phyloP scores from a whole-genome alignment of 73 alveolate genomes.

The Stentor coeruleus region DNA sequence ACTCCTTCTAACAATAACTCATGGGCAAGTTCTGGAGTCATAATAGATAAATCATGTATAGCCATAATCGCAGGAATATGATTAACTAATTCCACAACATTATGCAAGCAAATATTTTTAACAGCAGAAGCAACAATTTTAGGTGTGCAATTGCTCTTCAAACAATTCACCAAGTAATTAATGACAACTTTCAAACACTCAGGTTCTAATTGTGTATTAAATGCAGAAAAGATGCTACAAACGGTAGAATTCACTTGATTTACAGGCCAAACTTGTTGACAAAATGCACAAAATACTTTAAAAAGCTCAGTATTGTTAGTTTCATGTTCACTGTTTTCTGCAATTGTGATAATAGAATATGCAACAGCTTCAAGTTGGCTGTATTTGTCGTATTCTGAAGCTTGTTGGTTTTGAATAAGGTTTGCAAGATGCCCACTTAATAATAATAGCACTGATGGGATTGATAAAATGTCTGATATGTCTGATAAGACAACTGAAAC shows the following conservation, averaged over 20 bases:
- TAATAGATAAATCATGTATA: not conserved
- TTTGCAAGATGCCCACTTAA: not conserved
- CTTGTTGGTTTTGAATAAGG: not conserved
- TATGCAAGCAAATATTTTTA: not conserved
- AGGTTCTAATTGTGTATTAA: not conserved
- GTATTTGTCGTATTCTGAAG: not conserved
- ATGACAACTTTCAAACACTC: not conserved
- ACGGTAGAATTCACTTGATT: not conserved
- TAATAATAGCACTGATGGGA: not conserved
- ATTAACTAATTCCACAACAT: not conserved
- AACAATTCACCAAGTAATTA: not conserved
- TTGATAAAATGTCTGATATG: not conserved
- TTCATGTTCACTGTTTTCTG: not conserved
- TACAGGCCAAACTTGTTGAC: slow-evolving; percentile 9
- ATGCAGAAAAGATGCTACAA: not conserved
- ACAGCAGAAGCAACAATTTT: not conserved
- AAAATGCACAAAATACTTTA: not conserved
- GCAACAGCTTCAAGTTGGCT: slow-evolving; percentile 24
- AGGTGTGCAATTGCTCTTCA: not conserved
- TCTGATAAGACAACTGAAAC: not conserved
- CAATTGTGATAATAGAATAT: not conserved
- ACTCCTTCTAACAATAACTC: slow-evolving; percentile 15
- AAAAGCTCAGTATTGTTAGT: not conserved
- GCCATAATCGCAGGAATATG: not conserved
- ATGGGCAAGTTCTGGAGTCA: not conserved